Conservation (phyloP, 139 green algal species). For the Closterium sp. region DNA sequence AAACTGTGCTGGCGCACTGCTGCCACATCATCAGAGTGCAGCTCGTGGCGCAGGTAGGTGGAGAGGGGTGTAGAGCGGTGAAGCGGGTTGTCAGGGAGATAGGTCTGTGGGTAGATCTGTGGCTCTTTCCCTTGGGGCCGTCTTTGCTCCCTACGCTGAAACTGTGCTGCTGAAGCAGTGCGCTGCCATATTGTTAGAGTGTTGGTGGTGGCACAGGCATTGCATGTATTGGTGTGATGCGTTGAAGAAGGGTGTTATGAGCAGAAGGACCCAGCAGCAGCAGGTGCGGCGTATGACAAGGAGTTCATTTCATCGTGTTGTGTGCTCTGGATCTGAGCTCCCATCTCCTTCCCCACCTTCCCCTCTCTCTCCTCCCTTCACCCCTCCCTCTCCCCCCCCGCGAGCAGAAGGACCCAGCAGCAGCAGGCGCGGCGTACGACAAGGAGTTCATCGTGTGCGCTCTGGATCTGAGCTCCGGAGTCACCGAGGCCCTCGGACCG, state of each 20-base stretch:
- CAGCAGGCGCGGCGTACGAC: conserved; percentile 49
- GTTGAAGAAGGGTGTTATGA: not conserved
- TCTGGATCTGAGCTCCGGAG: conserved; percentile 78
- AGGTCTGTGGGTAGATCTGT: not conserved
- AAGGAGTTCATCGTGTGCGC: conserved; percentile 59
- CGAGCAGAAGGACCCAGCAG: conserved; percentile 7
- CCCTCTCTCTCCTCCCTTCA: not conserved
- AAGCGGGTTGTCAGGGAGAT: too few relatives aligned
- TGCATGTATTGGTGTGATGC: not conserved
- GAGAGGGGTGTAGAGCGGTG: not conserved
- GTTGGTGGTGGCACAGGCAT: conserved; percentile 56
- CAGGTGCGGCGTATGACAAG: conserved; percentile 50
- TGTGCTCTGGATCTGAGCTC: conserved; percentile 74
- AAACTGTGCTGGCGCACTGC: conserved; percentile 73
- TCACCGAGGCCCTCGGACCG: conserved; percentile 74
- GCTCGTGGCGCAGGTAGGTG: conserved; percentile 26
- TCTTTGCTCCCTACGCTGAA: conserved; percentile 62
- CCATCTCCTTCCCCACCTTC: not conserved
- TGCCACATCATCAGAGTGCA: conserved; percentile 53
- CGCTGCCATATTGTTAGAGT: conserved; percentile 59
- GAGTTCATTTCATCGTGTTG: conserved; percentile 59
- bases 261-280: conserved; percentile 8
- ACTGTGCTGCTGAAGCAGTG: conserved; percentile 74
- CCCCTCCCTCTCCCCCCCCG: too few relatives aligned
- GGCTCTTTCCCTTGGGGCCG: conserved; percentile 26